phyloP scores from a whole-genome alignment of 2,329 filamentous ascomycete genomes.

The Endothia cerciana region DNA sequence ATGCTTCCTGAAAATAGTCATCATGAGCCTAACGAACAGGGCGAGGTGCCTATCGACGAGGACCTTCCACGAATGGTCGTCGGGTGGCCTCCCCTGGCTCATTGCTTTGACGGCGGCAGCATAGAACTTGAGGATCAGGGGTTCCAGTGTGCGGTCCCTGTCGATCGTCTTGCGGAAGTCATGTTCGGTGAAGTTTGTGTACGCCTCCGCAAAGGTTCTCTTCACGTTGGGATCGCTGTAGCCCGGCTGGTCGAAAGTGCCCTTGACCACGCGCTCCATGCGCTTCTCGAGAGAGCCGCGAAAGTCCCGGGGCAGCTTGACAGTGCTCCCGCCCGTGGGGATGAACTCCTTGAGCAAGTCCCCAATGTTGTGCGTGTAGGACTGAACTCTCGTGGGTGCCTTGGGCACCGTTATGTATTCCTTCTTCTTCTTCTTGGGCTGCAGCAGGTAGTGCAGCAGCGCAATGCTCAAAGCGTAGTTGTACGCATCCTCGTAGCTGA shows the following conservation, averaged over 20 bases:
- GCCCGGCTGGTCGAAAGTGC: conserved; percentile 81
- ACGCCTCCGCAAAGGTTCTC: conserved; percentile 90
- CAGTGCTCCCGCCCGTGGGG: conserved; percentile 41
- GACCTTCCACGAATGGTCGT: conserved; percentile 87
- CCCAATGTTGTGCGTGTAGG: conserved; percentile 67
- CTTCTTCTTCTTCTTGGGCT: conserved; percentile 85
- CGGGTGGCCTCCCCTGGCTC: conserved; percentile 69
- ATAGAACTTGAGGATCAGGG: conserved; percentile 94
- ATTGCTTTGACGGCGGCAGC: conserved; percentile 91
- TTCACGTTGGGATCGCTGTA: conserved; percentile 91
- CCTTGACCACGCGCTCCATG: conserved; percentile 78
- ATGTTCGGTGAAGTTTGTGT: conserved; percentile 89
- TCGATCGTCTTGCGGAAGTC: conserved; percentile 90
- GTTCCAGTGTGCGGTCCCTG: conserved; percentile 90
- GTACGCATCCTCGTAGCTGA: conserved; percentile 81
- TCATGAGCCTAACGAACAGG: conserved; percentile 87
- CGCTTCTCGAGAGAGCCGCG: conserved; percentile 65
- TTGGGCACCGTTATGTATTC: conserved; percentile 77
- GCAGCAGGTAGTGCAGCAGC: conserved; percentile 89
- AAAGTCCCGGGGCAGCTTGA: conserved; percentile 63
- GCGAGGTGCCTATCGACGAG: conserved; percentile 94
- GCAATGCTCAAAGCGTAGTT: conserved; percentile 88
- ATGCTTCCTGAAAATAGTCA: conserved; percentile 77
- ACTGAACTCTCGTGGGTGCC: conserved; percentile 64
- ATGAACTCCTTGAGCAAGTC: conserved; percentile 89